Conservation (phyloP, 2,329 filamentous ascomycete genomes). For the Tolypocladium cylindrosporum region DNA sequence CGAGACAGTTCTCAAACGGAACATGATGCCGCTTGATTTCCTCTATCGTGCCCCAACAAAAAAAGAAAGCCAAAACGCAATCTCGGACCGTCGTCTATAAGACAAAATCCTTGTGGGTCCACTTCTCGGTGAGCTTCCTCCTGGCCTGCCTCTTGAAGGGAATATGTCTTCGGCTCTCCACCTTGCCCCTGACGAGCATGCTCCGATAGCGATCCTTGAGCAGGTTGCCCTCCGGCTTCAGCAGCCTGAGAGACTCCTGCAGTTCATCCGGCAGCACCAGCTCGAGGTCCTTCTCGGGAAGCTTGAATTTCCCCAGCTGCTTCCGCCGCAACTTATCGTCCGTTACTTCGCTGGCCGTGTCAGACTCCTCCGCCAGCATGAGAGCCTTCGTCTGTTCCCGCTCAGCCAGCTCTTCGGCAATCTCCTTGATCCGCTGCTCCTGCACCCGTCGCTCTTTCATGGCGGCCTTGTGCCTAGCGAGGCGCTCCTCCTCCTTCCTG, state of each 20-base stretch:
- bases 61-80: background rate
- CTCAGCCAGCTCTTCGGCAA: conserved; percentile 52
- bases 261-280: conserved; percentile 75
- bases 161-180: conserved; percentile 72
- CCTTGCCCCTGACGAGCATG: conserved; percentile 76
- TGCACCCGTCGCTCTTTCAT: conserved; percentile 67
- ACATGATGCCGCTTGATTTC: background rate
- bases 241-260: conserved; percentile 66
- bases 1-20: background rate
- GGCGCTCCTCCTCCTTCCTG: conserved; percentile 76
- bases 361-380: conserved; percentile 29
- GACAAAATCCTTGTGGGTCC: conserved; percentile 88
- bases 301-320: conserved; percentile 61
- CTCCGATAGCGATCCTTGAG: conserved; percentile 87
- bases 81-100: conserved; percentile 8
- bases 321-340: conserved; percentile 58
- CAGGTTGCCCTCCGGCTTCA: conserved; percentile 94
- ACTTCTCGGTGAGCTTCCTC: conserved; percentile 83
- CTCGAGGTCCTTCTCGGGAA: conserved; percentile 74
- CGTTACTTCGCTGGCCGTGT: conserved; percentile 46
- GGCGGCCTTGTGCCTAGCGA: conserved; percentile 64
- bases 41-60: background rate
- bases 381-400: conserved; percentile 41
- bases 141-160: conserved; percentile 75
- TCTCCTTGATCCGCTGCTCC: conserved; percentile 58